A percentile compares a stretch with the other conserved stretches of the same genome.
phyloP scores from a whole-genome alignment of 2,329 filamentous ascomycete genomes.

The Bipolaris gigantea region DNA sequence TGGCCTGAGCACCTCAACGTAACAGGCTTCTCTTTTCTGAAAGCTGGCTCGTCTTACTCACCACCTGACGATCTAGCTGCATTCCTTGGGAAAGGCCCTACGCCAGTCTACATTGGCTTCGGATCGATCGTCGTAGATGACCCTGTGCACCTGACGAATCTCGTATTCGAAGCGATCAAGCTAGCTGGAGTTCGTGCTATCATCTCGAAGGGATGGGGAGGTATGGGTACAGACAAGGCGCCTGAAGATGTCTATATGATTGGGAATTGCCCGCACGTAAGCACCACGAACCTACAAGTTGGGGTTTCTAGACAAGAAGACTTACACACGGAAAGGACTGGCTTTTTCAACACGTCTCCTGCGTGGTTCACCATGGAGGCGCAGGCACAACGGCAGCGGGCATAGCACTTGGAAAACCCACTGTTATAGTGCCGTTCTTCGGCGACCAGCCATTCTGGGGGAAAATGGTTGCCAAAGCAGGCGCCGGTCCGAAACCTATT shows the following conservation, averaged over 20 bases:
- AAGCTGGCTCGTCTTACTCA: constrained; percentile 40
- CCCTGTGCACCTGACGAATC: constrained; percentile 49
- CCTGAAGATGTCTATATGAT: constrained; percentile 53
- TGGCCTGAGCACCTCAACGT: constrained; percentile 39
- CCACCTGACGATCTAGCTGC: constrained; percentile 46
- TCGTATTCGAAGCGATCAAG: constrained; percentile 53
- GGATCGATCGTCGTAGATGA: constrained; percentile 60
- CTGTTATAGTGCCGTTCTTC: constrained; percentile 60
- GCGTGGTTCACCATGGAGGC: constrained; percentile 62
- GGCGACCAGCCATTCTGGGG: constrained; percentile 63
- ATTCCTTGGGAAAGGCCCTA: constrained; percentile 54
- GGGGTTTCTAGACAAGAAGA: no score
- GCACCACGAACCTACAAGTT: neutral
- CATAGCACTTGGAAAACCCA: constrained; percentile 55
- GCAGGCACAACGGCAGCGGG: constrained; percentile 62
- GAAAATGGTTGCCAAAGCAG: constrained; percentile 53
- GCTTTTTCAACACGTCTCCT: constrained; percentile 59
- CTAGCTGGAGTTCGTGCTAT: constrained; percentile 49
- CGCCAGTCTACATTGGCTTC: constrained; percentile 60
- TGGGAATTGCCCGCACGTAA: constrained; percentile 55
- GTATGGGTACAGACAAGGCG: constrained; percentile 40
- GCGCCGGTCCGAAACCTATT: constrained; percentile 55
- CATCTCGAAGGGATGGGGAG: constrained; percentile 59
- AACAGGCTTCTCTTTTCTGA: constrained; percentile 54
- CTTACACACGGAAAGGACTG: constrained; percentile 44